phyloP scores from a whole-genome alignment of 208 protist species.

The Spongospora subterranea region DNA sequence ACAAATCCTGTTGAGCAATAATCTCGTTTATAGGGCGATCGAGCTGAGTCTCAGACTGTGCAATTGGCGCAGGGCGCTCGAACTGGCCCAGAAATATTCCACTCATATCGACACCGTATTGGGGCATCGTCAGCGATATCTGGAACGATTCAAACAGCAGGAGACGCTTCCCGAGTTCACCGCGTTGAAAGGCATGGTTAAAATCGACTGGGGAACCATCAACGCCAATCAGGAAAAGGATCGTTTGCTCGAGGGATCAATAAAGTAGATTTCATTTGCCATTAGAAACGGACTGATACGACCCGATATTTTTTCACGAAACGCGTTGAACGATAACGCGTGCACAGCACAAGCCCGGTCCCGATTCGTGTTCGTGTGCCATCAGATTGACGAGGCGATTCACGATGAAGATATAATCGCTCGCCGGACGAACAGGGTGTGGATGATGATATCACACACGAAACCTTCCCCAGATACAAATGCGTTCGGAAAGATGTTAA shows the following conservation, averaged over 20 bases:
- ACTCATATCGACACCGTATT: constrained; percentile 57
- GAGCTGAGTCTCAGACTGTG: constrained; percentile 55
- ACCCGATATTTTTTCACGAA: too few species aligned
- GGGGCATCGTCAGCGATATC: constrained; percentile 54
- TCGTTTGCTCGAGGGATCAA: background rate
- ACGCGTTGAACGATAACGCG: too few species aligned
- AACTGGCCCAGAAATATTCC: constrained; percentile 52
- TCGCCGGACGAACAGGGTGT: too few species aligned
- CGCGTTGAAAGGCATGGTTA: background rate
- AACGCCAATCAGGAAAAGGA: background rate
- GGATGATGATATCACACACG: too few species aligned
- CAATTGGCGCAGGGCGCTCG: constrained; percentile 55
- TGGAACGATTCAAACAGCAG: constrained; percentile 58
- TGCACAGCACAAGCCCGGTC: too few species aligned
- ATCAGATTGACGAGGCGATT: too few species aligned
- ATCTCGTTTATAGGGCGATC: constrained; percentile 56
- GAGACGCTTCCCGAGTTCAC: constrained; percentile 57
- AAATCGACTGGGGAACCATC: constrained; percentile 22
- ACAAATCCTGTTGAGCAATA: constrained; percentile 52
- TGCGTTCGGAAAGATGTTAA: too few species aligned
- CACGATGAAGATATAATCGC: too few species aligned
- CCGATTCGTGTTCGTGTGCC: too few species aligned
- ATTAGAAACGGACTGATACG: too few species aligned
- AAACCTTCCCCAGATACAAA: too few species aligned
- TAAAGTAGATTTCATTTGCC: too few species aligned